phyloP scores from a whole-genome alignment of 1,284 basidiomycete genomes.

The Ustilago curta region DNA sequence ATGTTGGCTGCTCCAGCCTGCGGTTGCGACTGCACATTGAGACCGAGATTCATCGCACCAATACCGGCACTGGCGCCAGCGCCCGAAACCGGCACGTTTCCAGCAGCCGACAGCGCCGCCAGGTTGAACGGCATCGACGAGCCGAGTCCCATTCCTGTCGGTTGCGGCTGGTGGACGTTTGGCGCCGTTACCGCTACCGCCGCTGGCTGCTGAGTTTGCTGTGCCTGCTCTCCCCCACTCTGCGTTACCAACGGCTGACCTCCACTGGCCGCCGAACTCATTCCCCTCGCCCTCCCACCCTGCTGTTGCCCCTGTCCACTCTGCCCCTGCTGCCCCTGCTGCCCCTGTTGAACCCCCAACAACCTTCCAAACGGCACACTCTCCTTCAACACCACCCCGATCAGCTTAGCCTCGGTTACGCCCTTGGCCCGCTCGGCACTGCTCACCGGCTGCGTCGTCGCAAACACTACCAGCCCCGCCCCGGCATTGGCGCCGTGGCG shows the following conservation, averaged over 20 bases:
- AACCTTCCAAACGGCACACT: conserved; percentile 52
- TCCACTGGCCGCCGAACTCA: background rate
- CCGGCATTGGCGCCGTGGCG: conserved; percentile 46
- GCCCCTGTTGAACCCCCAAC: conserved; percentile 25
- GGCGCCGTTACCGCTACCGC: background rate
- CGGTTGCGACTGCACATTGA: background rate
- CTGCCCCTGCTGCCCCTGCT: conserved; percentile 3
- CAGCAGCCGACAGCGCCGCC: conserved; percentile 30
- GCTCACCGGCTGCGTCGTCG: conserved; percentile 45
- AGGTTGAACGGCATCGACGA: conserved; percentile 51
- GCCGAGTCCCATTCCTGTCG: conserved; percentile 39
- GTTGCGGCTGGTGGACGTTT: background rate
- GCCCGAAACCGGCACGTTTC: conserved; percentile 33
- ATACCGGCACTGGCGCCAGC: conserved; percentile 8
- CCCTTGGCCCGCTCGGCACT: conserved; percentile 30
- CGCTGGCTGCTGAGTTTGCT: background rate
- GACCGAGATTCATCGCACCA: conserved; percentile 14
- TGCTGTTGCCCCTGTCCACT: background rate
- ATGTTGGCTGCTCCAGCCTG: background rate
- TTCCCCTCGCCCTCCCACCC: background rate
- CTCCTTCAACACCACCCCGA: conserved; percentile 56
- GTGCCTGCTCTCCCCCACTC: background rate
- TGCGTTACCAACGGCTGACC: background rate
- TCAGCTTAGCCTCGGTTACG: conserved; percentile 30
- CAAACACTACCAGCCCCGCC: conserved; percentile 54